Evolutionary conservation across 768 basidiomycete genomes (phyloP), one percentile per base, ranked within the genome.

Genomic region (Amylocystis lapponica): DNA sequence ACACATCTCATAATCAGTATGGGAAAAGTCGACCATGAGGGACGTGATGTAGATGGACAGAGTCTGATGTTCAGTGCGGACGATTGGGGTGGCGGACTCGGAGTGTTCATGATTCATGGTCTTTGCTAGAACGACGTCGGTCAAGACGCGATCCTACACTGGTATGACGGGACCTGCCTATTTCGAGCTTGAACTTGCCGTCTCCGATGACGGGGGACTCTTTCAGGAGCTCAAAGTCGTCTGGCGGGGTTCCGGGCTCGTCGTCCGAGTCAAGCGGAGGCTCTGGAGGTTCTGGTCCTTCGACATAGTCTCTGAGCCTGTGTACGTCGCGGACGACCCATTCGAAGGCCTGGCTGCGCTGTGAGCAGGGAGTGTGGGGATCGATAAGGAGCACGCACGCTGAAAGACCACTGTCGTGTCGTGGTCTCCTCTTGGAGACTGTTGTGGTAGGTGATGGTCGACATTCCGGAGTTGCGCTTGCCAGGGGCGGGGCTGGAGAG

Each of bases 121-220:
- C 23, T 48, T 54, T 1, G 56, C 56, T 57, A 26, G 5, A 4
- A 41, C 17, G 30, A 14, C n/a, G n/a, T n/a, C n/a, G n/a, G 25
- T 32, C n/a, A n/a, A n/a, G n/a, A n/a, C n/a, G n/a, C n/a, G n/a
- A n/a, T n/a, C n/a, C n/a, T n/a, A n/a, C n/a, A n/a, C n/a, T n/a
- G n/a, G n/a, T 32, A 0, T 22, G 29, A 13, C 8, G 6, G 2
- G 23, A 47, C 72, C 16, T 43, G 79, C 82, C 74, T 46, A 86
- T 76, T 59, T 86, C 84, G 3, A 87, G 68, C 62, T 85, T 86
- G 64, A 68, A 75, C 60, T 82, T 83, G 45, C 76, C 76, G 45
- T 85, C 83, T 30, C 80, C 83, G 5, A 86, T 64, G 41, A 79
- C 68, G 5, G 81, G 81, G 0, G 81, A 79, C 47, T 82, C 74